Evolutionary conservation across 257 asterid species (phyloP).

Genomic region (Nicotiana tomentosiformis): DNA sequence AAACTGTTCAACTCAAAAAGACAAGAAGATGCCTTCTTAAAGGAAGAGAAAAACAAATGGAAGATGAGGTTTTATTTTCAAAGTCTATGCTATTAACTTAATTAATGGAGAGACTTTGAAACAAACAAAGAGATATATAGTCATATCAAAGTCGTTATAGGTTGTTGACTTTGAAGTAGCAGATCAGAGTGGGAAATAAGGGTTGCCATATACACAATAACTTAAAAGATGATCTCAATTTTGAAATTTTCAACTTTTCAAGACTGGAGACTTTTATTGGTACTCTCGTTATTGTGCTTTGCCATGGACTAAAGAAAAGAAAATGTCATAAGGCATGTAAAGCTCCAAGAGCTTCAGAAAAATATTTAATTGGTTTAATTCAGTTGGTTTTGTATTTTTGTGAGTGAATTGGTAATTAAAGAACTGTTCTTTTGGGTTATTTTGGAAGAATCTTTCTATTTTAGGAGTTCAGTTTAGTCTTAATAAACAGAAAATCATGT

Average conservation of each 20-base stretch:
- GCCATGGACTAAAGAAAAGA: too few relatives aligned
- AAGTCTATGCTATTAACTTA: neutral
- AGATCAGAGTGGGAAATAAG: neutral
- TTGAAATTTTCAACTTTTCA: neutral
- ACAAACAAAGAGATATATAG: neutral
- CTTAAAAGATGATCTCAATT: neutral
- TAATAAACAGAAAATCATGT: neutral
- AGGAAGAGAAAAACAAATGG: neutral
- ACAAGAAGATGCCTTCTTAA: neutral
- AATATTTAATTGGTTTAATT: neutral
- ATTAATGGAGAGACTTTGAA: neutral
- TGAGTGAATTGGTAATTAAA: neutral
- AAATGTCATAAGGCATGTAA: too few relatives aligned
- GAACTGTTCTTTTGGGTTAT: neutral
- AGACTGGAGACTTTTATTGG: too few relatives aligned
- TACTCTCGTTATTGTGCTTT: too few relatives aligned
- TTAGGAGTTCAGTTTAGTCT: neutral
- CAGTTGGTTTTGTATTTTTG: neutral
- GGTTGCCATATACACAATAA: neutral
- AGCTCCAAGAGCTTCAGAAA: neutral
- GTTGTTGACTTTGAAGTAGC: conserved; percentile 1
- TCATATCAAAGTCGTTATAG: neutral
- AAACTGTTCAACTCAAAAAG: neutral
- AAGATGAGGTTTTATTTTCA: neutral
- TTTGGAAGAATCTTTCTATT: neutral